Percentiles rank a stretch among this genome's conserved stretches.
Evolutionary conservation across 2,329 filamentous ascomycete species (phyloP).

Genomic region (Scolecobasidium constrictum): DNA sequence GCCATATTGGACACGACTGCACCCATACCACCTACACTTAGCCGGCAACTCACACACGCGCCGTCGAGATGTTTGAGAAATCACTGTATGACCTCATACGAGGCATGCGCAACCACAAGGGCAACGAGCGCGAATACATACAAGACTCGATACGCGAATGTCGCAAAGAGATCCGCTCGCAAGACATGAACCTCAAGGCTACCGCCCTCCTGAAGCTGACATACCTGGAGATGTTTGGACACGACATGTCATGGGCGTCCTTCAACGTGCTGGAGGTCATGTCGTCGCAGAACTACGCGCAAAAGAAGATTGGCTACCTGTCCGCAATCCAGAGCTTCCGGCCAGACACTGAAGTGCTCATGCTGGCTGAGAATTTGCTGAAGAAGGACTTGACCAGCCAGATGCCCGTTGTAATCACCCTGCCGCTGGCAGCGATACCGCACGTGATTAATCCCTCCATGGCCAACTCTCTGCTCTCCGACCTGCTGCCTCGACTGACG

Average conservation of each 20-base stretch:
- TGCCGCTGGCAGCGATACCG: conserved; percentile 83
- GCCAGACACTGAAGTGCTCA: conserved; percentile 89
- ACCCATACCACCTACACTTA: not conserved
- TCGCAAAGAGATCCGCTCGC: conserved; percentile 77
- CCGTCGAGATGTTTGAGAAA: conserved; percentile 81
- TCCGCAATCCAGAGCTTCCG: conserved; percentile 94
- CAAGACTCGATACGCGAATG: conserved; percentile 92
- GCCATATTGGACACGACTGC: no score
- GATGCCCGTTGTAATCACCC: conserved; percentile 63
- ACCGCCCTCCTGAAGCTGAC: conserved; percentile 91
- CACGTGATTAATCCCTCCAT: conserved; percentile 90
- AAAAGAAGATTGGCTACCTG: conserved; percentile 91
- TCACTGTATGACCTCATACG: conserved; percentile 97
- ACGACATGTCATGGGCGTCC: conserved; percentile 99
- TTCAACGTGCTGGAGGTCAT: conserved; percentile 99
- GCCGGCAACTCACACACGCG: not conserved
- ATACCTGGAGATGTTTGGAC: conserved; percentile 97
- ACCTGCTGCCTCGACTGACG: conserved; percentile 73
- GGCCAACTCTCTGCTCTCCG: conserved; percentile 77
- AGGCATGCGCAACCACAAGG: conserved; percentile 90
- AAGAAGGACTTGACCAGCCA: conserved; percentile 84
- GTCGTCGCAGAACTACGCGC: conserved; percentile 87
- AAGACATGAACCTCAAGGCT: conserved; percentile 96
- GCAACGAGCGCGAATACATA: conserved; percentile 90
- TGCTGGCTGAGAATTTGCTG: conserved; percentile 91